Evolutionary conservation across 495 filamentous ascomycete species (phyloP), one percentile per base, ranked within the genome.

Genomic region (Talaromyces ruber): DNA sequence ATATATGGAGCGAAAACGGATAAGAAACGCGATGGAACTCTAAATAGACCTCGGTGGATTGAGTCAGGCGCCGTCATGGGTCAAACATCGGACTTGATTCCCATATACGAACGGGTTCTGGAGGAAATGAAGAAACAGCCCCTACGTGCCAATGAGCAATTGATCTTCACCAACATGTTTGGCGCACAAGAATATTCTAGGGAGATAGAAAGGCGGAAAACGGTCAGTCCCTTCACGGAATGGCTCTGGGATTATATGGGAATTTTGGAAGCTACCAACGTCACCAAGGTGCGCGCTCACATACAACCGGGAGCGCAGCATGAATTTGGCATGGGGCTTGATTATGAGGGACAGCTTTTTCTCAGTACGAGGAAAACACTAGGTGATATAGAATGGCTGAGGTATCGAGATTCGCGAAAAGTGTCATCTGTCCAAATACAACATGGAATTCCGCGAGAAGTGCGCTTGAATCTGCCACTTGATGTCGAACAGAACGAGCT

Each of bases 121-220:
- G 67, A 71, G 6, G 72, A 78, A 53, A 69, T 82, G 7, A 73
- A 79, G 34, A 63, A 75, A 52, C 39, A 60, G 18, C 59, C 59
- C 6, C 6, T 30, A 32, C 69, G 66, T 8, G 57, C 67, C 54
- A 67, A 70, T 28, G 74, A 72, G 47, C 67, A 65, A 21, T n/a
- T 32, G 26, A 32, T 57, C 5, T 75, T 86, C 61, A 81, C 81
- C 9, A 75, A 81, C 59, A 81, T 87, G 58, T 85, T 80, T 59
- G 84, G 82, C 47, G 74, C 80, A 45, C 84, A 87, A 64, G 83
- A 86, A 70, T 80, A 81, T 34, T 70, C 81, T 37, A 74, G 83
- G 29, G 79, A 85, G 64, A 68, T 78, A 47, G 73, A 78, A 64
- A 79, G 82, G 60, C 74, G 70, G 18, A 67, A 74, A 30, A 75